Base-by-base conservation (phyloP, 2,329 filamentous ascomycete genomes). In the Cordyceps tenuipes region DNA sequence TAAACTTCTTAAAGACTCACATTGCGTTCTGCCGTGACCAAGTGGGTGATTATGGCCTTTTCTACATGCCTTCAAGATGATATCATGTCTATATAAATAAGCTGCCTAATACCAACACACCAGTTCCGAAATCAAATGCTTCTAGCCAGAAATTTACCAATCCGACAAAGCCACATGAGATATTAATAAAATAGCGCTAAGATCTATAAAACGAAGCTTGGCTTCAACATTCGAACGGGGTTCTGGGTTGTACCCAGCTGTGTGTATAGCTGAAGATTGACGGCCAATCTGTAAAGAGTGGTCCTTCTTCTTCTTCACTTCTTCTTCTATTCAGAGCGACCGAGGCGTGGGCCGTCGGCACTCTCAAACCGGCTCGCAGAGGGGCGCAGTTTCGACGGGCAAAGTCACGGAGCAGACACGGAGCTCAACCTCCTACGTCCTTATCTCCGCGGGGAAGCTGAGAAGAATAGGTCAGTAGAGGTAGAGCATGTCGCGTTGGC, bases 371-470 rank as follows among this genome's bases (percentile, higher is more conserved):
- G 41, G 3, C 6, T 21, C 21, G 10, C 19, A 23, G 21, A 57
- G 46, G 13, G 31, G 21, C 12, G 29, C 34, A 36, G n/a, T 8
- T 23, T 9, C 17, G 39, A 23, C 13, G 36, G 56, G 23, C n/a
- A 6, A 46, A 23, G 47, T 57, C 47, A 39, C 53, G 29, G 49
- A 44, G 46, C 55, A 61, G 59, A 61, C 59, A 60, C 39, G 59
- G 59, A 57, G 61, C 62, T 72, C 66, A 71, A 66, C 68, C 68
- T 66, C 65, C 68, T 67, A 72, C 68, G 68, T 72, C 70, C 72
- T 36, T 76, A 78, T 73, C 75, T 77, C 69, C 73, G 73, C 64
- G 76, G 74, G 66, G 76, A 76, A 67, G 76, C 76, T 77, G 71
- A 71, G 66, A 69, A 68, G 65, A 66, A 63, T 64, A 70, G 66